These are phyloP conservation scores for Cladosporium halotolerans DNA, from an alignment of 2,329 filamentous ascomycete genomes.

Conservation along the genomic window DNA sequence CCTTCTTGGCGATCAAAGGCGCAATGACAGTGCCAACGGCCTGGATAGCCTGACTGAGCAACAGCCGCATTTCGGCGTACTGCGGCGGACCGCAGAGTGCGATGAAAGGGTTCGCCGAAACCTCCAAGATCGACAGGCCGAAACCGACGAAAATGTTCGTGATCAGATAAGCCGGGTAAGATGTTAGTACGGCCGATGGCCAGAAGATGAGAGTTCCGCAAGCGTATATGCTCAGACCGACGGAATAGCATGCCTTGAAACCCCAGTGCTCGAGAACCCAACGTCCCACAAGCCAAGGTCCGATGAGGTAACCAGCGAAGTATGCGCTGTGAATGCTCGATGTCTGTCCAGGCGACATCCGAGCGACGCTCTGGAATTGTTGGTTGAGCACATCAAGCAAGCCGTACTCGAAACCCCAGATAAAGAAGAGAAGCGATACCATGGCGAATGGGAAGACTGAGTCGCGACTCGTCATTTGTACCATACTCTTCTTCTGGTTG, in stretches of 20 bases:
- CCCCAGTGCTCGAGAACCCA: slow-evolving; percentile 53
- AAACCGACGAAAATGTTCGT: slow-evolving; percentile 59
- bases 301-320: slow-evolving; percentile 65
- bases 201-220: slow-evolving; percentile 57
- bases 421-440: slow-evolving; percentile 74
- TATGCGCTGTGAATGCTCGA: slow-evolving; percentile 65
- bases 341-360: slow-evolving; percentile 56
- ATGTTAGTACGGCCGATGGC: slow-evolving; percentile 58
- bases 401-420: slow-evolving; percentile 90
- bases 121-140: slow-evolving; percentile 55
- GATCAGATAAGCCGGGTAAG: slow-evolving; percentile 53
- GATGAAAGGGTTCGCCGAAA: slow-evolving; percentile 57
- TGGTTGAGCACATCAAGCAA: slow-evolving; percentile 75
- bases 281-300: slow-evolving; percentile 60
- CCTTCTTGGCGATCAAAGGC: slow-evolving; percentile 53
- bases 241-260: slow-evolving; percentile 57
- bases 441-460: slow-evolving; percentile 66
- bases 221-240: slow-evolving; percentile 57
- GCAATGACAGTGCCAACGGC: slow-evolving; percentile 55
- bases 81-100: slow-evolving; percentile 55
- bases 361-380: slow-evolving; percentile 57
- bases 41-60: slow-evolving; percentile 56
- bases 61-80: slow-evolving; percentile 55
- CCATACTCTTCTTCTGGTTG: slow-evolving; percentile 62
- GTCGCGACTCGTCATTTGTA: slow-evolving; percentile 56